phyloP scores from a whole-genome alignment of 2,329 filamentous ascomycete genomes.

The Zymoseptoria tritici region DNA sequence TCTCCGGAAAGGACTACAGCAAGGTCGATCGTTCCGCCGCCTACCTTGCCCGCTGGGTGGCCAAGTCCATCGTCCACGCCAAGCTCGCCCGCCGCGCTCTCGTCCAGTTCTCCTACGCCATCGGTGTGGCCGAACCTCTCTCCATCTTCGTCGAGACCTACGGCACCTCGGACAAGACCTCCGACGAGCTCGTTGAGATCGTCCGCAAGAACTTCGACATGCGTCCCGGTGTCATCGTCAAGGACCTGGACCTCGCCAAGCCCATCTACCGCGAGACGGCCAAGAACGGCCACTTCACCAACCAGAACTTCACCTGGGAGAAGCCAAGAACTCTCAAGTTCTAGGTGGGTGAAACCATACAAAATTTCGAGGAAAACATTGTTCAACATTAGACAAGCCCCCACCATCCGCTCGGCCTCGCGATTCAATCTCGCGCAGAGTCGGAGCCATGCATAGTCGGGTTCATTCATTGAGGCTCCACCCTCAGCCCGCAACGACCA shows the following conservation, averaged over 20 bases:
- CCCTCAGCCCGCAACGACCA: constrained; percentile 5
- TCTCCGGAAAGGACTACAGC: constrained; percentile 99
- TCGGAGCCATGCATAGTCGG: constrained; percentile 8
- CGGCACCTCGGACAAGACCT: constrained; percentile 83
- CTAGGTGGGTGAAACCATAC: constrained; percentile 46
- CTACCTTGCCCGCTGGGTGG: constrained; percentile 96
- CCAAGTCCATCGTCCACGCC: constrained; percentile 90
- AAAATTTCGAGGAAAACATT: neutral
- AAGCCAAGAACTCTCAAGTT: constrained; percentile 91
- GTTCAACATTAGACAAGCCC: constrained; percentile 5
- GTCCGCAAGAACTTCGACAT: constrained; percentile 96
- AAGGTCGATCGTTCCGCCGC: constrained; percentile 98
- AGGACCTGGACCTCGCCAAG: constrained; percentile 88
- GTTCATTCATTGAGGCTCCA: constrained; percentile 7
- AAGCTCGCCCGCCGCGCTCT: constrained; percentile 85
- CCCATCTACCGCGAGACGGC: constrained; percentile 98
- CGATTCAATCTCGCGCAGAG: constrained; percentile 5
- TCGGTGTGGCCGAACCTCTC: constrained; percentile 94
- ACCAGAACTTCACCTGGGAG: constrained; percentile 98
- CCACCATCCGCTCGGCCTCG: constrained; percentile 3
- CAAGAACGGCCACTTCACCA: constrained; percentile 99
- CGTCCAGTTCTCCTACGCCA: constrained; percentile 98
- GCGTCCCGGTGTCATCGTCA: constrained; percentile 95
- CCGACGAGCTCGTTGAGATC: constrained; percentile 90
- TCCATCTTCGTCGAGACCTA: constrained; percentile 98